Evolutionary conservation across 495 filamentous ascomycete genomes (phyloP), one percentile per base, ranked within the genome.

Genomic region (Penicillium alfredii): DNA sequence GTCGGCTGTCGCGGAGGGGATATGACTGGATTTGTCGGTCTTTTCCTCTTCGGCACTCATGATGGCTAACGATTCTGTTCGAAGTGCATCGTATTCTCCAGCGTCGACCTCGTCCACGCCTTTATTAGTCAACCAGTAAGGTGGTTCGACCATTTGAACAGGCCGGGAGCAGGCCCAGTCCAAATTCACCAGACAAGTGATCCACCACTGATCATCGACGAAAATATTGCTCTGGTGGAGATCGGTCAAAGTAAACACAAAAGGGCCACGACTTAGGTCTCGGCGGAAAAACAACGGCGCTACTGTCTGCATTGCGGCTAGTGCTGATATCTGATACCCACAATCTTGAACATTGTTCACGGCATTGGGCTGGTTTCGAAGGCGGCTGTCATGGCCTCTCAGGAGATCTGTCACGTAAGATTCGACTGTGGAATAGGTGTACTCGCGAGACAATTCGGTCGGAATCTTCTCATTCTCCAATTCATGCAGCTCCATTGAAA

Each of bases 391-490:
- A 36, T 64, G 56, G 22, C 49, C 37, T 6, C 21, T 7, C n/a
- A 64, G 30, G 13, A 59, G 19, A 28, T 56, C 58, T 3, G 30
- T 14, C 7, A 44, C 32, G 33, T 40, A 58, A 3, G 46, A 18
- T 4, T 57, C 53, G 4, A 40, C 24, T 27, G 34, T 46, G 1
- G n/a, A 11, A 31, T 52, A 54, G 4, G 53, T 58, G 3, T 42
- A 8, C 16, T 47, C 31, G n/a, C 49, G 32, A 25, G 22, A 36
- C 4, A 66, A 56, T 23, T 51, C 45, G 1, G 24, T 47, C 10
- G 50, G 44, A n/a, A 55, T 45, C 8, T 42, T 35, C 7, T 49
- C 55, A 40, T 62, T 64, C 36, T 66, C 54, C 4, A 63, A 22
- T 10, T 55, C 30, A n/a, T 46, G 36, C 9, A 56, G 42, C 10